Conservation (phyloP, 2,329 filamentous ascomycete species). For the Fusarium globosum region DNA sequence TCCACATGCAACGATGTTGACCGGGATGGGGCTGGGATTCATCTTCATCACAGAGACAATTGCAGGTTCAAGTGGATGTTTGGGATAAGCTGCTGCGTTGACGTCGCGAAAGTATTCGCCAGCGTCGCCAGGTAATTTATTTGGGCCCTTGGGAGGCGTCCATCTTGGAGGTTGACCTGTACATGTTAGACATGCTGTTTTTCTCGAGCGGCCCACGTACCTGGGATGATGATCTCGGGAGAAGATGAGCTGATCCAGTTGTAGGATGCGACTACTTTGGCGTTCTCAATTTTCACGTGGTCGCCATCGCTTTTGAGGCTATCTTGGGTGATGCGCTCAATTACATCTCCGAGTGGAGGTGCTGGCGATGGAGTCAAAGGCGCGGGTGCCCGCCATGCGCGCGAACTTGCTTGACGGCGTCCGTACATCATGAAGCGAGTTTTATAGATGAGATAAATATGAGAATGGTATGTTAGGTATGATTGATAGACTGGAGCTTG, state of each 20-base stretch:
- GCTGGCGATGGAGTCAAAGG: constrained; percentile 7
- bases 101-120: constrained; percentile 64
- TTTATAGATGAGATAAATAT: too few relatives aligned
- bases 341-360: constrained; percentile 38
- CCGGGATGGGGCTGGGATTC: constrained; percentile 22
- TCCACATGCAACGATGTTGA: constrained; percentile 71
- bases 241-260: constrained; percentile 58
- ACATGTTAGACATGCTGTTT: background rate
- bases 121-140: constrained; percentile 48
- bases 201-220: constrained; percentile 24
- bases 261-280: constrained; percentile 59
- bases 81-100: constrained; percentile 63
- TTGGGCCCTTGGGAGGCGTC: constrained; percentile 20
- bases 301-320: background rate
- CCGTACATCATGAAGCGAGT: background rate
- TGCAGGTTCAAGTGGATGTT: constrained; percentile 63
- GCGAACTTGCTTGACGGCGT: background rate
- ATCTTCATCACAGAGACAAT: constrained; percentile 54
- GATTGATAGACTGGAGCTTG: too few relatives aligned
- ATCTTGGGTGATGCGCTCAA: constrained; percentile 33
- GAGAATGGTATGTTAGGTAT: too few relatives aligned
- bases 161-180: constrained; percentile 41
- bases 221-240: constrained; percentile 59
- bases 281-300: constrained; percentile 48
- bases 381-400: background rate